These are phyloP conservation scores for Suhomyces xylopsoci DNA, from an alignment of 805 yeast genomes.

Conservation along the genomic window DNA sequence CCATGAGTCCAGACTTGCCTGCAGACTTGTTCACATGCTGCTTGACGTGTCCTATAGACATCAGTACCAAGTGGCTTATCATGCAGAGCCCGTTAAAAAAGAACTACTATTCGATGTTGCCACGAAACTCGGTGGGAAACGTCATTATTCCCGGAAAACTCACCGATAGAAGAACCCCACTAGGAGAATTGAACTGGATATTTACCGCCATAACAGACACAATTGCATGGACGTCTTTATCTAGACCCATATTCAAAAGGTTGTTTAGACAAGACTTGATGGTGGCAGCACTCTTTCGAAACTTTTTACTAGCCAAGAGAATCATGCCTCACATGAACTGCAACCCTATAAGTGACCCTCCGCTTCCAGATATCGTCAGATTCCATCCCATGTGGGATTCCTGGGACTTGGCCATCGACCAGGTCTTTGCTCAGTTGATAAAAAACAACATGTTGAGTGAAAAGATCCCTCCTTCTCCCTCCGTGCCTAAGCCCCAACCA, in stretches of 20 bases:
- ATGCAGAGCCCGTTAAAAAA: conserved; percentile 70
- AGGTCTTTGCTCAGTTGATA: conserved; percentile 73
- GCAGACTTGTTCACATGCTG: conserved; percentile 96
- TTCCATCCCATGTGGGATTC: conserved; percentile 95
- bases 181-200: conserved; percentile 96
- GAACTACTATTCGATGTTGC: conserved; percentile 46
- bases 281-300: conserved; percentile 94
- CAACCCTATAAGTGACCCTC: conserved; percentile 93
- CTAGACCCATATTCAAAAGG: conserved; percentile 83
- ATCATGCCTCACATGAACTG: conserved; percentile 92
- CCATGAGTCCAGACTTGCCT: conserved; percentile 92
- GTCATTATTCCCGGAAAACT: conserved; percentile 84
- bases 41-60: conserved; percentile 91
- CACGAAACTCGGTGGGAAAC: conserved; percentile 49
- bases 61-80: conserved; percentile 86
- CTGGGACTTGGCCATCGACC: conserved; percentile 97
- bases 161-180: conserved; percentile 90
- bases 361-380: conserved; percentile 75
- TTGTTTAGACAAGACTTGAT: conserved; percentile 92
- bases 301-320: conserved; percentile 86
- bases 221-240: conserved; percentile 92
- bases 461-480: conserved; percentile 1
- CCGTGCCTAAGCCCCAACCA: conserved; percentile 3
- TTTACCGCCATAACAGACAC: conserved; percentile 98
- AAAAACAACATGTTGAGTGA: conserved; percentile 27